These are phyloP conservation scores for Lignosus rhinocerotis DNA, from an alignment of 1,284 basidiomycete genomes.

Conservation along the genomic window DNA sequence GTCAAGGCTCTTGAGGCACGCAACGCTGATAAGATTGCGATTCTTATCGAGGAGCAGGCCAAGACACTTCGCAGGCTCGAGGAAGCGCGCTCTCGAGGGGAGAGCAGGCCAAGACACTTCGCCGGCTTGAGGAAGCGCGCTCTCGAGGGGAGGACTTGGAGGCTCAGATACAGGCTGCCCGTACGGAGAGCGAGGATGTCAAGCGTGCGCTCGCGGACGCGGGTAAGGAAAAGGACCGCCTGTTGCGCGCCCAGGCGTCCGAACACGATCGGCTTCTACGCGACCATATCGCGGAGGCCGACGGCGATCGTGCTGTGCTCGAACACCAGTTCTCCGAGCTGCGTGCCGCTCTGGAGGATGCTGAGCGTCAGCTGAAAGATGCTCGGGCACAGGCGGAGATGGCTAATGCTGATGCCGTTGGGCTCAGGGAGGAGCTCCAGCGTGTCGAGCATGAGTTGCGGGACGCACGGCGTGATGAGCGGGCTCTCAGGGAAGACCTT, in stretches of 20 bases:
- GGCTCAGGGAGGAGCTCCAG: constrained; percentile 72
- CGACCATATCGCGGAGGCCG: constrained; percentile 88
- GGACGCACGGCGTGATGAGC: constrained; percentile 61
- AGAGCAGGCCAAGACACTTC: constrained; percentile 66
- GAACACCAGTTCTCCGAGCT: constrained; percentile 85
- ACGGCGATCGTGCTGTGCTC: constrained; percentile 87
- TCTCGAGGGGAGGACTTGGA: constrained; percentile 72
- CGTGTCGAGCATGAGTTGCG: constrained; percentile 67
- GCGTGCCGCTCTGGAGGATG: constrained; percentile 60
- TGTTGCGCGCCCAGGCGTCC: constrained; percentile 70
- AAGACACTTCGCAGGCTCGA: constrained; percentile 66
- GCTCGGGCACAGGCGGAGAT: constrained; percentile 57
- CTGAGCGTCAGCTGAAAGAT: constrained; percentile 62
- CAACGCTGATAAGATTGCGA: constrained; percentile 62
- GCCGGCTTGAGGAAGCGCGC: constrained; percentile 74
- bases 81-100: constrained; percentile 69
- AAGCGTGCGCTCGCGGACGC: constrained; percentile 66
- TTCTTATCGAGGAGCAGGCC: constrained; percentile 74
- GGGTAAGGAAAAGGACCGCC: constrained; percentile 71
- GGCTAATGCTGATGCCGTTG: constrained; percentile 61
- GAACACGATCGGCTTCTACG: constrained; percentile 85
- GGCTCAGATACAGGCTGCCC: constrained; percentile 65
- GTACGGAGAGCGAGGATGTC: constrained; percentile 68
- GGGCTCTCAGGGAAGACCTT: constrained; percentile 63
- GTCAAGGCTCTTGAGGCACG: constrained; percentile 71